These are phyloP conservation scores for Malassezia equina DNA, from an alignment of 1,284 basidiomycete species.

Conservation along the genomic window DNA sequence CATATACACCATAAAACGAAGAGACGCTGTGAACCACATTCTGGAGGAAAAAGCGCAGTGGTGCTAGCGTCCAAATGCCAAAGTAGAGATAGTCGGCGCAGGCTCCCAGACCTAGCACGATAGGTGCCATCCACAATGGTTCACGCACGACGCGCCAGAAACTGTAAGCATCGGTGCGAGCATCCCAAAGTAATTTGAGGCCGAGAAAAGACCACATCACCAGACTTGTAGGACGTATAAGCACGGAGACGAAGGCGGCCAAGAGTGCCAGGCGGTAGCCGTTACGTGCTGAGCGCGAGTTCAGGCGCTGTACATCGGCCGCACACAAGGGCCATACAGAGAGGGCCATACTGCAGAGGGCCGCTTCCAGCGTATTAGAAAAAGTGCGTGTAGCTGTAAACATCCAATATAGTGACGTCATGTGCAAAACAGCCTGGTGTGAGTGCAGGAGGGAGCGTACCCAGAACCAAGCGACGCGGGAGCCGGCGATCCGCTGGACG, in stretches of 20 bases:
- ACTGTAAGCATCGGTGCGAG: not conserved
- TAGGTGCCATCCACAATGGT: slow-evolving; percentile 24
- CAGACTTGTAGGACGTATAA: slow-evolving; percentile 73
- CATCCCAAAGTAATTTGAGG: slow-evolving; percentile 11
- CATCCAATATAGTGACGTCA: slow-evolving; percentile 76
- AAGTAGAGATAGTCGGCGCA: slow-evolving; percentile 64
- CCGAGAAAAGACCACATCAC: slow-evolving; percentile 65
- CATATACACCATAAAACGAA: slow-evolving; percentile 79
- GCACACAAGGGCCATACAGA: slow-evolving; percentile 58
- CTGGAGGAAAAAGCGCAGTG: slow-evolving; percentile 67
- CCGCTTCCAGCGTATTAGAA: slow-evolving; percentile 85
- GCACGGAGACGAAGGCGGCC: slow-evolving; percentile 55
- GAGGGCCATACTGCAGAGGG: slow-evolving; percentile 69
- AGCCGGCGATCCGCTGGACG: slow-evolving; percentile 57
- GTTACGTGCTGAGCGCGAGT: not conserved
- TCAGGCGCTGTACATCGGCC: not conserved
- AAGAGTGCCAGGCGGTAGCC: not conserved
- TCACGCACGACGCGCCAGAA: not conserved
- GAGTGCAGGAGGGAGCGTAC: slow-evolving; percentile 57
- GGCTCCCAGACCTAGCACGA: slow-evolving; percentile 51
- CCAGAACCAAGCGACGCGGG: slow-evolving; percentile 52
- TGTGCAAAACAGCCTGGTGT: slow-evolving; percentile 64
- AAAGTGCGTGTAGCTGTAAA: slow-evolving; percentile 75
- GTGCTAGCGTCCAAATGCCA: slow-evolving; percentile 58
- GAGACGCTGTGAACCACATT: slow-evolving; percentile 62